These are phyloP conservation scores for Martiniozyma abietophila DNA, from an alignment of 805 yeast genomes.

Conservation along the genomic window DNA sequence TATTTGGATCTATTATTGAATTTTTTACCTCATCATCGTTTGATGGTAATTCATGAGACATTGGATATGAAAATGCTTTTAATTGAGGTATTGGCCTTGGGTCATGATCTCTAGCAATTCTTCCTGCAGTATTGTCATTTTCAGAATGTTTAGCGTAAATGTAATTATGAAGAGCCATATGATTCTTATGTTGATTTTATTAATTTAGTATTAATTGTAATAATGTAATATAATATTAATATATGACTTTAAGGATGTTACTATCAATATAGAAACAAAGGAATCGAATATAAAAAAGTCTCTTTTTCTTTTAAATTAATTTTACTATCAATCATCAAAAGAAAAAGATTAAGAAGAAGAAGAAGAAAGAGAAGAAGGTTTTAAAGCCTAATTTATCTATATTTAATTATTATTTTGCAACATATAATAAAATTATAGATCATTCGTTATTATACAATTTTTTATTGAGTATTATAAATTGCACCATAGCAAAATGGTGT, in stretches of 20 bases:
- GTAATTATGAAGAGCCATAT: constrained; percentile 39
- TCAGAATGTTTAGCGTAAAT: constrained; percentile 34
- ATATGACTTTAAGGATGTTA: no score
- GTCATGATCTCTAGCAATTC: constrained; percentile 30
- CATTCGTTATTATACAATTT: no score
- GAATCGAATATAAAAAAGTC: not conserved
- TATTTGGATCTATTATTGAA: constrained; percentile 3
- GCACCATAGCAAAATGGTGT: no score
- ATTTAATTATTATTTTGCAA: no score
- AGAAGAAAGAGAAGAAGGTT: no score
- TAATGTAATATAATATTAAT: no score
- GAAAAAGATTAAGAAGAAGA: not conserved
- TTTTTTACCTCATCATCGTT: constrained; percentile 3
- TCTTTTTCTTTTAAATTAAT: not conserved
- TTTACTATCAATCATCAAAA: not conserved
- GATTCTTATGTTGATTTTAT: no score
- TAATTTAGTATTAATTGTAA: no score
- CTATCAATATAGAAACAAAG: not conserved
- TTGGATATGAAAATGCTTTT: not conserved
- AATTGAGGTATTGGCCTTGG: constrained; percentile 17
- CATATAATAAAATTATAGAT: no score
- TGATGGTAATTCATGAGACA: not conserved
- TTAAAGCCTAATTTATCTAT: no score
- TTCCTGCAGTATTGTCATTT: constrained; percentile 19
- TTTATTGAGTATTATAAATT: no score